Percentiles rank a stretch among this genome's conserved stretches.
phyloP scores from a whole-genome alignment of 495 filamentous ascomycete species.

The Margaritispora aquatica region DNA sequence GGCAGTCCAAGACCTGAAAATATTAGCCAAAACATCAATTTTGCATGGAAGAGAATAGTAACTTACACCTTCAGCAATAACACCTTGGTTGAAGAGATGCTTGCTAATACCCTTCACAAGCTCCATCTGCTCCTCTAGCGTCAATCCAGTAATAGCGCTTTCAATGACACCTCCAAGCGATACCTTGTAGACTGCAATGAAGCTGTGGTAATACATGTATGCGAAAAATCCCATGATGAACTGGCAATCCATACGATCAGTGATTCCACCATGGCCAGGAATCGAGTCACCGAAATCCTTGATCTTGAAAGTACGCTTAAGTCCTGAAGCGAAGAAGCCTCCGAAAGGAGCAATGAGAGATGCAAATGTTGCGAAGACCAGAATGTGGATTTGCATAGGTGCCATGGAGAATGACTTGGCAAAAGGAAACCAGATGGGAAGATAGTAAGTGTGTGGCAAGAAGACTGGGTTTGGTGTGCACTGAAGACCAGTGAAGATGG shows the following conservation, averaged over 20 bases:
- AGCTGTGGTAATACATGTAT: slow-evolving; percentile 97
- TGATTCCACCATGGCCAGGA: slow-evolving; percentile 96
- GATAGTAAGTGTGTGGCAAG: slow-evolving; percentile 65
- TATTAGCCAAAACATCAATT: slow-evolving; percentile 1
- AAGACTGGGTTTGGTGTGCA: slow-evolving; percentile 95
- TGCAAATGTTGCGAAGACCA: slow-evolving; percentile 87
- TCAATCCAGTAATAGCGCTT: slow-evolving; percentile 76
- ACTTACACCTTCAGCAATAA: slow-evolving; percentile 24
- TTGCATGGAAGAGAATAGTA: neutral
- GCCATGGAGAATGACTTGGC: slow-evolving; percentile 58
- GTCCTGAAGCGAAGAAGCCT: slow-evolving; percentile 95
- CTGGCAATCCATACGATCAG: slow-evolving; percentile 99
- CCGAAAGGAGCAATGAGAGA: slow-evolving; percentile 97
- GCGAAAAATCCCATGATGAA: slow-evolving; percentile 99
- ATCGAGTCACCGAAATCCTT: slow-evolving; percentile 99
- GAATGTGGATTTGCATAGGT: slow-evolving; percentile 93
- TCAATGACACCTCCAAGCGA: slow-evolving; percentile 83
- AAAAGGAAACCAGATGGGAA: slow-evolving; percentile 65
- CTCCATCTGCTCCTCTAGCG: slow-evolving; percentile 79
- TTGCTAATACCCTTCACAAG: slow-evolving; percentile 77
- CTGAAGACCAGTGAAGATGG: slow-evolving; percentile 81
- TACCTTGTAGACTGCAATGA: slow-evolving; percentile 81
- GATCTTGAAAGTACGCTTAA: slow-evolving; percentile 99
- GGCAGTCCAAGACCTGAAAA: slow-evolving; percentile 20
- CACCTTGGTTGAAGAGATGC: slow-evolving; percentile 81